Evolutionary conservation across 495 filamentous ascomycete species (phyloP).

Genomic region (Trypethelium eluteriae): DNA sequence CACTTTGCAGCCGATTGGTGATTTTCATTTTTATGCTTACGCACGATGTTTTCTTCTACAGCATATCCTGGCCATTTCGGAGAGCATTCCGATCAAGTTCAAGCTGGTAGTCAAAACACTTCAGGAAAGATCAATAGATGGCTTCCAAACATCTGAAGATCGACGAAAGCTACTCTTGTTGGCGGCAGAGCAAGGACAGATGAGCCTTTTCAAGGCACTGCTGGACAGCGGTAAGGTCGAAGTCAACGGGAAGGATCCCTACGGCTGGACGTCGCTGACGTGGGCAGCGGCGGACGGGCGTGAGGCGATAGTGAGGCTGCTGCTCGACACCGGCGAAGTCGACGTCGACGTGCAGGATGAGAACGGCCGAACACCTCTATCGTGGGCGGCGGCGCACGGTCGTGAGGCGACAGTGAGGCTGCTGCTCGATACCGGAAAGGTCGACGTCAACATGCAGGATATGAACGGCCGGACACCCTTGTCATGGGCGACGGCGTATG

Average conservation of each 20-base stretch:
- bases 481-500: constrained; percentile 25
- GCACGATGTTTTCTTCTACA: not conserved
- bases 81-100: not conserved
- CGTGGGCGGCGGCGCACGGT: constrained; percentile 13
- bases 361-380: constrained; percentile 4
- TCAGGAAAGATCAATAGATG: not conserved
- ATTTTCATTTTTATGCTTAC: not conserved
- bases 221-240: not conserved
- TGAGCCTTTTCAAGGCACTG: not conserved
- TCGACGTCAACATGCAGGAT: no score
- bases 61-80: not conserved
- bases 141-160: not conserved
- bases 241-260: not conserved
- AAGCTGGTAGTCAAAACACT: not conserved
- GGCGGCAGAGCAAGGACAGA: not conserved
- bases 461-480: constrained; percentile 27
- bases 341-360: not conserved
- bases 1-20: not conserved
- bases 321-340: not conserved
- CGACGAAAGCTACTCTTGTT: not conserved
- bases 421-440: no score
- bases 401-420: constrained; percentile 22
- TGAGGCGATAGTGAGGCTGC: not conserved
- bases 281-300: not conserved
- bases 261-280: not conserved